Conservation (phyloP, 2,329 filamentous ascomycete species). For the Kalmusia sp. region DNA sequence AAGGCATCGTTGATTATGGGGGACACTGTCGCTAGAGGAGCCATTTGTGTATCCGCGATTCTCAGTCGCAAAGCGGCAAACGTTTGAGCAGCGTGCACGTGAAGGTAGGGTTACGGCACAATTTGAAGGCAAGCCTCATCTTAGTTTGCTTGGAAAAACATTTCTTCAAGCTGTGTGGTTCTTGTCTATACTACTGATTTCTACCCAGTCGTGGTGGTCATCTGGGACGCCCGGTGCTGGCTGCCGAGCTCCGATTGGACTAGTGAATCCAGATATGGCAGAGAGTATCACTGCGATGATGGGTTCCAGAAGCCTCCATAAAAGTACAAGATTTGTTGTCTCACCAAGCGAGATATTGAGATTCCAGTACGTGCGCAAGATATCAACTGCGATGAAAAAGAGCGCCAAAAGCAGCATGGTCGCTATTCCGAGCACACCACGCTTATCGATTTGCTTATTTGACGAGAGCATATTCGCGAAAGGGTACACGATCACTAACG, state of each 20-base stretch:
- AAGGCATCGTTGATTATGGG: no score
- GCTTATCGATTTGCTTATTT: neutral
- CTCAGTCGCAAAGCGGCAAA: no score
- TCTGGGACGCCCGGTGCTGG: neutral
- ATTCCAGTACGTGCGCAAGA: constrained; percentile 11
- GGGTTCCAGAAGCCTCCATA: constrained; percentile 7
- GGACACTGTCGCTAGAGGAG: no score
- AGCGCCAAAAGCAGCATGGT: constrained; percentile 7
- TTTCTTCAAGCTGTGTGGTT: neutral
- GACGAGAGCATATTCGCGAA: neutral
- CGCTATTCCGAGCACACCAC: constrained; percentile 8
- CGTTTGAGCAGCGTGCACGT: no score
- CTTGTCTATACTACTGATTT: neutral
- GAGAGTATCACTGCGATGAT: constrained; percentile 2
- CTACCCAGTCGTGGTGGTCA: neutral
- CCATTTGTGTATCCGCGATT: no score
- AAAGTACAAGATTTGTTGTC: neutral
- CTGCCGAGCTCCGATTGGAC: neutral
- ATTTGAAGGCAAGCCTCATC: no score
- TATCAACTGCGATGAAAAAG: constrained; percentile 12
- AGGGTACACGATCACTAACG: constrained; percentile 10
- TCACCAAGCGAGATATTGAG: neutral
- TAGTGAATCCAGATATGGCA: neutral
- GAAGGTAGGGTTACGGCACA: no score
- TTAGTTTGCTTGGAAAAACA: no score